Evolutionary conservation across 2,329 filamentous ascomycete genomes (phyloP).

Genomic region (Hypoxylon sp.): DNA sequence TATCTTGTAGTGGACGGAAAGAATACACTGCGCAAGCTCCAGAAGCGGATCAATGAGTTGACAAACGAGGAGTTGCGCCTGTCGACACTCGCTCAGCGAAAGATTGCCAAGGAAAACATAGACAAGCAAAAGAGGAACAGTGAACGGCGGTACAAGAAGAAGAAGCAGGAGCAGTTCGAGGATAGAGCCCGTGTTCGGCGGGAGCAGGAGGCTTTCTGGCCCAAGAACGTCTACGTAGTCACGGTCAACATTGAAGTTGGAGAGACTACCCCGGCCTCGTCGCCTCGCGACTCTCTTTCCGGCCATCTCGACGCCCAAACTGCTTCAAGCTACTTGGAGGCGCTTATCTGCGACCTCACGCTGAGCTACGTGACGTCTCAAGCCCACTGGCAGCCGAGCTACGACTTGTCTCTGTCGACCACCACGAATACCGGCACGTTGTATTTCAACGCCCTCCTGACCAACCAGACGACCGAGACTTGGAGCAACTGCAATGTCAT

Average conservation of each 20-base stretch:
- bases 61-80: constrained; percentile 48
- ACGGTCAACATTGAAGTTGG: constrained; percentile 60
- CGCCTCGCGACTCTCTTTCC: constrained; percentile 57
- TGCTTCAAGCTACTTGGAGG: constrained; percentile 20
- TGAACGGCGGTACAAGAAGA: constrained; percentile 46
- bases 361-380: constrained; percentile 67
- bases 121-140: constrained; percentile 49
- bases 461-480: constrained; percentile 68
- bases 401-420: constrained; percentile 69
- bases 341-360: constrained; percentile 54
- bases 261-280: constrained; percentile 54
- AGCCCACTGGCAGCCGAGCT: constrained; percentile 67
- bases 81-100: constrained; percentile 30
- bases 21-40: constrained; percentile 45
- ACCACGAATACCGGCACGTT: constrained; percentile 59
- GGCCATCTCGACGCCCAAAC: constrained; percentile 59
- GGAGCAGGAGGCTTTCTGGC: constrained; percentile 59
- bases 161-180: constrained; percentile 48
- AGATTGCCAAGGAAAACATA: constrained; percentile 38
- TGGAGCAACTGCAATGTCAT: constrained; percentile 68
- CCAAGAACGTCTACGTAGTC: constrained; percentile 57
- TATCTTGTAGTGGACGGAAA: constrained; percentile 36
- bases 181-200: constrained; percentile 55
- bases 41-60: constrained; percentile 44
- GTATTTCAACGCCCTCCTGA: constrained; percentile 68